Evolutionary conservation across 2,329 filamentous ascomycete genomes (phyloP).

Genomic region (Pyricularia pennisetigena): DNA sequence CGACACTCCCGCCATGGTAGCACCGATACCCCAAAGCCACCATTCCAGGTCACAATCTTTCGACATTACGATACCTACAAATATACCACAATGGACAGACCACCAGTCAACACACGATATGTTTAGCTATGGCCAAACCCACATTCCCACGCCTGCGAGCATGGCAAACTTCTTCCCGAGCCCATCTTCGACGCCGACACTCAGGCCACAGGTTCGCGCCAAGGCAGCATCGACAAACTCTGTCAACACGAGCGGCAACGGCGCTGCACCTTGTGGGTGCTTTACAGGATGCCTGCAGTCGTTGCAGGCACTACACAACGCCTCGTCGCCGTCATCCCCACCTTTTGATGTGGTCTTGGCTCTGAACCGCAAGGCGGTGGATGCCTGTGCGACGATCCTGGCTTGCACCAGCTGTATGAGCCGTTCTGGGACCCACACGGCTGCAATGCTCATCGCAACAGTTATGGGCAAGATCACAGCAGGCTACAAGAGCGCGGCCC

Average conservation of each 20-base stretch:
- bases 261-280: conserved; percentile 30
- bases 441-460: conserved; percentile 38
- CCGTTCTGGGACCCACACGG: conserved; percentile 30
- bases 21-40: conserved; percentile 15
- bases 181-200: conserved; percentile 25
- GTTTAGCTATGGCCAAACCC: conserved; percentile 19
- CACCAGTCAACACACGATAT: conserved; percentile 17
- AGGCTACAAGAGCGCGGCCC: conserved; percentile 32
- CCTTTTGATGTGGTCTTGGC: conserved; percentile 34
- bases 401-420: conserved; percentile 33
- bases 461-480: conserved; percentile 37
- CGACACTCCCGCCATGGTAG: conserved; percentile 19
- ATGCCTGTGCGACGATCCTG: conserved; percentile 36
- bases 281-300: conserved; percentile 36
- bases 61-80: conserved; percentile 21
- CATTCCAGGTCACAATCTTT: conserved; percentile 25
- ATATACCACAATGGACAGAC: conserved; percentile 16
- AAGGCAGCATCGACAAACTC: conserved; percentile 16
- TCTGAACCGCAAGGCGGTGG: conserved; percentile 36
- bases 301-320: conserved; percentile 35
- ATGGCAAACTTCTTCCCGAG: conserved; percentile 29
- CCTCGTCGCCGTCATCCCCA: conserved; percentile 24
- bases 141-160: conserved; percentile 23
- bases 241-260: conserved; percentile 9
- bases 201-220: conserved; percentile 19